Base-by-base conservation (phyloP, 495 filamentous ascomycete species). In the Cercophora sp. region DNA sequence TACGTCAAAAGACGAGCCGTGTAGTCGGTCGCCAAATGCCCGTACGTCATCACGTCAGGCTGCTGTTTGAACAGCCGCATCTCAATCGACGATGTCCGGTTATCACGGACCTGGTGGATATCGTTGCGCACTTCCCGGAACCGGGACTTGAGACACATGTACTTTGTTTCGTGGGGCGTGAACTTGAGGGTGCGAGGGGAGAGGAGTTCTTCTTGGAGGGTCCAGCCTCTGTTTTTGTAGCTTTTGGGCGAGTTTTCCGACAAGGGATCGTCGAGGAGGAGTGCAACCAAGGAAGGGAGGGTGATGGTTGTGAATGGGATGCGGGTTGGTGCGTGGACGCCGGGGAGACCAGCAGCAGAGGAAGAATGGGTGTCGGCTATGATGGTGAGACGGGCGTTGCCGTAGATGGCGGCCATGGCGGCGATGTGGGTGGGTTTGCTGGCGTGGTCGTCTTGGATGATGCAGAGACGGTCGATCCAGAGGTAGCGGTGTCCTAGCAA, bases 381-480 rank as follows among this genome's bases (percentile, higher is more conserved):
- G 4, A 50, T 39, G 0, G 34, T 40, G 32, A 40, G 23, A 13
- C 20, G 23, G 0, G 47, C 18, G 34, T 40, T 40, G n/a, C 29
- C 32, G 8, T 50, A 50, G 32, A 40, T 50, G 15, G 20, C 32
- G 1, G 32, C 47, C 47, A 50, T 50, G 6, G 8, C 37, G n/a
- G 37, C 37, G 4, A 50, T 19, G 4, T 40, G 32, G 16, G 9
- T 18, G 5, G 22, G n/a, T 18, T 40, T 50, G 16, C 40, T 13
- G 20, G 11, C 24, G 1, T 26, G 9, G 4, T 43, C 37, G 36
- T 51, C 27, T n/a, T 51, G 48, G 2, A 51, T 29, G 10, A 51
- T 51, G 48, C 48, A 51, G 10, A 51, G 32, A 1, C 26, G 11
- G 31, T 51, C 48, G 1, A 51, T 26, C 48, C 48, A 51, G 20